Evolutionary conservation across 257 asterid genomes (phyloP), one percentile per base, ranked within the genome.

Genomic region (Jacaranda copaia): DNA sequence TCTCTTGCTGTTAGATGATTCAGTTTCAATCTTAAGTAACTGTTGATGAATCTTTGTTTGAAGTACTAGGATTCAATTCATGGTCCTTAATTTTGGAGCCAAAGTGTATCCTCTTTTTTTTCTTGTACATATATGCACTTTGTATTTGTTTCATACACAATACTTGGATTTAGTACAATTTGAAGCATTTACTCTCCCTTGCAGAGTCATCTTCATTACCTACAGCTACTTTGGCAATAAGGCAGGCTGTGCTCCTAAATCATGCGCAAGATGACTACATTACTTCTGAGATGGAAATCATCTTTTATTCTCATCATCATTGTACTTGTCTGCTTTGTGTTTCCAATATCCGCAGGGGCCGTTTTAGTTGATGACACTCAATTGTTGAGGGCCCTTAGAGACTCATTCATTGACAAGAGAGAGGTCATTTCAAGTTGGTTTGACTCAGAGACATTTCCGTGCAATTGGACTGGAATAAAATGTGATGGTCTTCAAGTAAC

Each of bases 391-490:
- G 82, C 77, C 48, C 81, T 89, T 1, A 80, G 85, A 72, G 77
- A 83, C 66, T 84, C 91, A 48, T 78, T 87, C 38, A 67, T 70
- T 42, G 69, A 73, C 12, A 68, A 57, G 64, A 81, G 52, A 77
- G 77, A 83, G 11, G 73, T 63, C 25, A 46, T 87, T 65, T 88
- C 89, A 4, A 80, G 81, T 67, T 87, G 93, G 96, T 85, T 85
- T 25, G 79, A 76, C 79, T 45, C 83, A 12, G 68, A 79, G 14
- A 76, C 72, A 32, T 48, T 78, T 73, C 91, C 94, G 0, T 93
- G 98, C 87, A 85, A 88, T 59, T 88, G 92, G 94, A 79, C 92
- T 1, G 96, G 97, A 40, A 79, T 91, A 52, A 77, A 66, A 73
- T 93, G 98, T 63, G 87, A 87, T 36, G 84, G 83, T 18, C 57